These are phyloP conservation scores for Trichoderma virens DNA, from an alignment of 495 filamentous ascomycete species.

Conservation along the genomic window DNA sequence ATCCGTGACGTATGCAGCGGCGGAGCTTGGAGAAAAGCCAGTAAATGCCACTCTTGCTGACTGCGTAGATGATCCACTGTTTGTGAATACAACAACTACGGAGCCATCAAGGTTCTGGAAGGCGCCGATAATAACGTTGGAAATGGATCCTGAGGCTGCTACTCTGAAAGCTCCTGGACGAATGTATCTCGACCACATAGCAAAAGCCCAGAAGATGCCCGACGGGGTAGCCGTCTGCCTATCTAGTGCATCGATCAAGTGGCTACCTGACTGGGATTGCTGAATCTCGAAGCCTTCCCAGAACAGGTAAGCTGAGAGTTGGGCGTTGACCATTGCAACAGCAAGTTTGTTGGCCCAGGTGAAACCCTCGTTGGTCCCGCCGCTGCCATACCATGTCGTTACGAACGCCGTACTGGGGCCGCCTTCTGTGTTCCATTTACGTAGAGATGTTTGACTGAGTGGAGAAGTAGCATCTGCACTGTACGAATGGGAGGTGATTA, in stretches of 20 bases:
- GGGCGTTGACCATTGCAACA: constrained; percentile 32
- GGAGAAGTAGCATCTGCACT: constrained; percentile 16
- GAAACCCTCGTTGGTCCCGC: constrained; percentile 42
- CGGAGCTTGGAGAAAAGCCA: constrained; percentile 18
- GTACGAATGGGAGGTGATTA: constrained; percentile 46
- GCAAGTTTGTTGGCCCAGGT: constrained; percentile 47
- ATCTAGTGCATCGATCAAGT: constrained; percentile 25
- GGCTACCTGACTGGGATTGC: constrained; percentile 26
- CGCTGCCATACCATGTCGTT: constrained; percentile 38
- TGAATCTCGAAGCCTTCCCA: constrained; percentile 39
- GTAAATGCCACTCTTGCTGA: constrained; percentile 21
- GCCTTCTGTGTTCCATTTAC: constrained; percentile 20
- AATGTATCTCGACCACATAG: constrained; percentile 41
- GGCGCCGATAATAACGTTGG: constrained; percentile 36
- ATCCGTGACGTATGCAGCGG: constrained; percentile 27
- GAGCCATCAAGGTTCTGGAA: constrained; percentile 42
- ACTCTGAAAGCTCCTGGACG: constrained; percentile 40
- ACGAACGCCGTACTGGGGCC: constrained; percentile 23
- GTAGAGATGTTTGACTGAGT: constrained; percentile 12
- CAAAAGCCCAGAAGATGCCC: constrained; percentile 47
- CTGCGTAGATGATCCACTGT: constrained; percentile 26
- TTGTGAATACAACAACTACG: constrained; percentile 38
- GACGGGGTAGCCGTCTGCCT: constrained; percentile 27
- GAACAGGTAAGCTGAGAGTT: constrained; percentile 45
- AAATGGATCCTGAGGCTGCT: constrained; percentile 21